Percentiles rank a stretch among this genome's conserved stretches.
These are phyloP conservation scores for Wickerhamomyces bisporus DNA, from an alignment of 805 yeast genomes.

Conservation along the genomic window DNA sequence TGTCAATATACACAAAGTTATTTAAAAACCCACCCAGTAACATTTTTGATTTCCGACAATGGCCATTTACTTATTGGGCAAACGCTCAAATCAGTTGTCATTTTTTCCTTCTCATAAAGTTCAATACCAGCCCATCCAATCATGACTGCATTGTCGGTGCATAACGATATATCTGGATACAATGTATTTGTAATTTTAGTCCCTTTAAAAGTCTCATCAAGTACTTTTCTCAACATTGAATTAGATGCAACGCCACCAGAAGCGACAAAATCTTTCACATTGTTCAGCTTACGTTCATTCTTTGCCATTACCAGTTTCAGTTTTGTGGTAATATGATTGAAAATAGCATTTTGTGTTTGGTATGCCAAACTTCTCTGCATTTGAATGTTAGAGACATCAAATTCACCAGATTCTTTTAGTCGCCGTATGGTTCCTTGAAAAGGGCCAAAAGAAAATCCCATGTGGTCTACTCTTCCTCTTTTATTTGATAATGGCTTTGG, in stretches of 20 bases:
- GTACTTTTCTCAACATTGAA: slow-evolving; percentile 42
- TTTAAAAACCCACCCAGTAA: slow-evolving; percentile 62
- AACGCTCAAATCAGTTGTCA: slow-evolving; percentile 45
- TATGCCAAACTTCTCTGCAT: slow-evolving; percentile 45
- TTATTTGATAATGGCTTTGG: slow-evolving; percentile 52
- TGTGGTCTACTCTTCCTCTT: slow-evolving; percentile 37
- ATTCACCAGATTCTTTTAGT: slow-evolving; percentile 20
- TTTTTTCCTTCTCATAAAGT: slow-evolving; percentile 46
- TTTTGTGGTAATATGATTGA: slow-evolving; percentile 68
- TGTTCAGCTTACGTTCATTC: slow-evolving; percentile 36
- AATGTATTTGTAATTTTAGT: slow-evolving; percentile 37
- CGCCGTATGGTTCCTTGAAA: slow-evolving; percentile 55
- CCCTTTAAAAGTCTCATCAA: slow-evolving; percentile 33
- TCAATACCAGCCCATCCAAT: slow-evolving; percentile 98
- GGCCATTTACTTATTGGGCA: slow-evolving; percentile 86
- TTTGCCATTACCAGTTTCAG: slow-evolving; percentile 43
- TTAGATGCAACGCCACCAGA: slow-evolving; percentile 97
- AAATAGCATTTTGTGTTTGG: slow-evolving; percentile 58
- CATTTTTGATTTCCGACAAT: slow-evolving; percentile 41
- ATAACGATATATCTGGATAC: slow-evolving; percentile 66
- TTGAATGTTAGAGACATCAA: slow-evolving; percentile 13
- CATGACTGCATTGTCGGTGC: slow-evolving; percentile 96
- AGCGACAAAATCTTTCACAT: slow-evolving; percentile 57
- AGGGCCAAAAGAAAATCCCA: slow-evolving; percentile 73
- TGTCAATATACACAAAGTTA: background rate